These are phyloP conservation scores for Boletus bicolor DNA, from an alignment of 768 basidiomycete species.

Conservation along the genomic window DNA sequence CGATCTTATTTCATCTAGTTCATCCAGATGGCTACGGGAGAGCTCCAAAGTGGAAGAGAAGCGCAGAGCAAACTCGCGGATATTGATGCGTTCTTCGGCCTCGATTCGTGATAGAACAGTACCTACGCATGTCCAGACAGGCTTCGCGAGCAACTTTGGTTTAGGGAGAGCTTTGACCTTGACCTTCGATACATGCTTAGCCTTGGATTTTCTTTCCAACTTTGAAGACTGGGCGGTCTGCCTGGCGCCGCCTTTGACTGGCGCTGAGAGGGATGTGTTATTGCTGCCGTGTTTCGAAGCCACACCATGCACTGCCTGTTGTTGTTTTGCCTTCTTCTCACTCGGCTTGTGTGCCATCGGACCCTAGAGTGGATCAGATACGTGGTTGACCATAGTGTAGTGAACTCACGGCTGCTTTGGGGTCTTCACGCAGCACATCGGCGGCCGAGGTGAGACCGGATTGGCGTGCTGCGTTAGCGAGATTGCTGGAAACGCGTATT, in stretches of 20 bases:
- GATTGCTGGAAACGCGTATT: slow-evolving; percentile 32
- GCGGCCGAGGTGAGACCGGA: slow-evolving; percentile 39
- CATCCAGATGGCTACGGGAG: slow-evolving; percentile 53
- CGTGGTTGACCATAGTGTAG: neutral
- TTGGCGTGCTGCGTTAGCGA: slow-evolving; percentile 36
- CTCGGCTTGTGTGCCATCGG: slow-evolving; percentile 26
- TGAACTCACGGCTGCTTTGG: slow-evolving; percentile 29
- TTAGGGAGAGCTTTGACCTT: slow-evolving; percentile 29
- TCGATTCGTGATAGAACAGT: slow-evolving; percentile 42
- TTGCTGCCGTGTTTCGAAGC: slow-evolving; percentile 2
- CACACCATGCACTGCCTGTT: slow-evolving; percentile 1
- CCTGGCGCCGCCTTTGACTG: slow-evolving; percentile 8
- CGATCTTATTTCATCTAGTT: slow-evolving; percentile 55
- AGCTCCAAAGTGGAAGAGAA: slow-evolving; percentile 54
- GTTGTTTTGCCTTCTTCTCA: slow-evolving; percentile 18
- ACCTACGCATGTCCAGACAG: slow-evolving; percentile 51
- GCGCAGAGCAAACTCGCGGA: slow-evolving; percentile 72
- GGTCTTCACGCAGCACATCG: slow-evolving; percentile 34
- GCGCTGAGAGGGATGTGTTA: slow-evolving; percentile 9
- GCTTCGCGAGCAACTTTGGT: slow-evolving; percentile 42
- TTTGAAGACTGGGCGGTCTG: slow-evolving; percentile 7
- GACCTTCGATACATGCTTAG: slow-evolving; percentile 18
- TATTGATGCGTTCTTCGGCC: slow-evolving; percentile 60
- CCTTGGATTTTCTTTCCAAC: slow-evolving; percentile 14
- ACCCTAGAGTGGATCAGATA: slow-evolving; percentile 22